phyloP scores from a whole-genome alignment of 345 rosid species.

The Xanthoceras sorbifolium region DNA sequence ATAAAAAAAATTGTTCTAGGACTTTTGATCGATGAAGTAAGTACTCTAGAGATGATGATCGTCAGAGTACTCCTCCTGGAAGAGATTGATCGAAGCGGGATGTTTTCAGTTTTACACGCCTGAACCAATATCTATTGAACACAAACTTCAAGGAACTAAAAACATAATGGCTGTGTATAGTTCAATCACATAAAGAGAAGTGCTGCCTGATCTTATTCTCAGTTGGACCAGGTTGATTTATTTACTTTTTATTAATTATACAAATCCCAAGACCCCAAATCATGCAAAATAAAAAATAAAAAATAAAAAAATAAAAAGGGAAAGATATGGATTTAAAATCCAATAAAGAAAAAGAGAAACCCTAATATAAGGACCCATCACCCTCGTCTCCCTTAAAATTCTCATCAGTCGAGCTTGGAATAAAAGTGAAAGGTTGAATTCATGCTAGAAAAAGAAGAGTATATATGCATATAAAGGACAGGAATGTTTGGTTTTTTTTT shows the following conservation, averaged over 20 bases:
- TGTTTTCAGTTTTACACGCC: conserved; percentile 29
- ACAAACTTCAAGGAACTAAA: conserved; percentile 54
- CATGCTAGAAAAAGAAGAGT: conserved; percentile 34
- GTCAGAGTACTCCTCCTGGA: conserved; percentile 5
- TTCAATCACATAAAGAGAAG: conserved; percentile 64
- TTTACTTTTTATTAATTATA: conserved; percentile 26
- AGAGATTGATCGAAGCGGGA: background rate
- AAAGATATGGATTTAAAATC: conserved; percentile 26
- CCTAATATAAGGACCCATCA: conserved; percentile 36
- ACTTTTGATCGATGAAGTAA: conserved; percentile 18
- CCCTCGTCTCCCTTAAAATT: conserved; percentile 13
- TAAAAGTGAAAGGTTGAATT: conserved; percentile 35
- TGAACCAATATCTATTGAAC: conserved; percentile 31
- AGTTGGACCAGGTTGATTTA: conserved; percentile 44
- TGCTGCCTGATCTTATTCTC: conserved; percentile 41
- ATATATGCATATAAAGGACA: conserved; percentile 24
- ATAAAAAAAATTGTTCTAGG: conserved; percentile 13
- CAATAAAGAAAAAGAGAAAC: conserved; percentile 27
- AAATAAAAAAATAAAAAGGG: conserved; percentile 10
- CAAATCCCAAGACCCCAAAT: conserved; percentile 48
- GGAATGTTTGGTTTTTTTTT: conserved; percentile 22
- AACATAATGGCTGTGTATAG: conserved; percentile 44
- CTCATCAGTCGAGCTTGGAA: conserved; percentile 17
- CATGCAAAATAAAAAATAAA: conserved; percentile 38
- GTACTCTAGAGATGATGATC: background rate